These are phyloP conservation scores for Tetrahymena borealis DNA, from an alignment of 73 alveolate species.

Conservation along the genomic window DNA sequence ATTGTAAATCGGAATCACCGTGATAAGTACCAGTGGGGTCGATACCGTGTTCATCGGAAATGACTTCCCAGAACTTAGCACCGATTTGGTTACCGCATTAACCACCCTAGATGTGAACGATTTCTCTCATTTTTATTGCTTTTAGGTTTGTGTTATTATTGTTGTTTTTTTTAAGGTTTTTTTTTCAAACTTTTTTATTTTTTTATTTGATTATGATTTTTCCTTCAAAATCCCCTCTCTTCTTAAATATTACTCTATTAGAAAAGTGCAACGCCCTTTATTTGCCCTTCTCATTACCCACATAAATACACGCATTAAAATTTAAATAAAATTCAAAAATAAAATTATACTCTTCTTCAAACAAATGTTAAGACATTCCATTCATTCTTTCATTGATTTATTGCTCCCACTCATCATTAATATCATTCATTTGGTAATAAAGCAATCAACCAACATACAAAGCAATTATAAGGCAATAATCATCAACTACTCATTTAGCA, in stretches of 20 bases:
- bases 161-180: conserved; percentile 22
- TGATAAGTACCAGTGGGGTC: conserved; percentile 99
- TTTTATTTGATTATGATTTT: background rate
- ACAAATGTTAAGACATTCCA: no score
- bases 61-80: conserved; percentile 99
- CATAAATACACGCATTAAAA: background rate
- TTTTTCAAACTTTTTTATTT: background rate
- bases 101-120: conserved; percentile 97
- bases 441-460: background rate
- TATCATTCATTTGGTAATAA: background rate
- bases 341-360: background rate
- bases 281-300: background rate
- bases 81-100: conserved; percentile 99
- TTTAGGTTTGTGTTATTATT: conserved; percentile 13
- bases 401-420: background rate
- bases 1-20: conserved; percentile 95
- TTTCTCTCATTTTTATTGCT: conserved; percentile 89
- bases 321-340: background rate
- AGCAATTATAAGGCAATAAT: background rate
- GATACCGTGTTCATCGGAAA: conserved; percentile 99
- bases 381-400: background rate
- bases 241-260: background rate
- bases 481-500: no score
- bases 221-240: conserved; percentile 1
- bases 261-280: conserved; percentile 4